phyloP scores from a whole-genome alignment of 345 rosid species.

The Ceriops zippeliana region DNA sequence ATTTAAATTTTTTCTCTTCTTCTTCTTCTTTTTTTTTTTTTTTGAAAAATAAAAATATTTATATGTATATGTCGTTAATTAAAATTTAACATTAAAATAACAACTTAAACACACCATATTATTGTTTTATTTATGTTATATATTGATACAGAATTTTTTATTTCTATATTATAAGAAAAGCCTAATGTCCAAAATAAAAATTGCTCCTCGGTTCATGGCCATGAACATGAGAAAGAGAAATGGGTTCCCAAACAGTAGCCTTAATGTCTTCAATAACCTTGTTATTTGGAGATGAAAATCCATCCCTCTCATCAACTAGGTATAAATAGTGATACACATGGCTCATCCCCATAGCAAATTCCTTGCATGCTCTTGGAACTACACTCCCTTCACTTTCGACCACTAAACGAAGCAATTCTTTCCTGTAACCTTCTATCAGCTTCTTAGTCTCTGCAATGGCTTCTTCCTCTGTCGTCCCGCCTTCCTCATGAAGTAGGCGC shows the following conservation, averaged over 20 bases:
- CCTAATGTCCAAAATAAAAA: no score
- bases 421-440: slow-evolving; percentile 7
- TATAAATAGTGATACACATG: slow-evolving; percentile 3
- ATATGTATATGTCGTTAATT: no score
- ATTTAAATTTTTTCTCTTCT: no score
- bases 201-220: no score
- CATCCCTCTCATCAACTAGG: neutral
- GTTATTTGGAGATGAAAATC: neutral
- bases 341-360: slow-evolving; percentile 4
- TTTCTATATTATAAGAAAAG: no score
- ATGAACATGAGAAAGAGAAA: neutral
- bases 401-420: slow-evolving; percentile 12
- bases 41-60: no score
- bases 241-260: neutral
- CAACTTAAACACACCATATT: no score
- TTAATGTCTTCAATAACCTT: neutral
- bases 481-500: neutral
- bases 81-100: no score
- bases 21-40: no score
- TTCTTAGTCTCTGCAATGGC: neutral
- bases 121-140: no score
- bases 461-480: neutral
- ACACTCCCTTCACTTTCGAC: slow-evolving; percentile 4
- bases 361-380: slow-evolving; percentile 13
- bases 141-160: no score